phyloP scores from a whole-genome alignment of 495 filamentous ascomycete genomes.

The Ascodesmis nigricans region DNA sequence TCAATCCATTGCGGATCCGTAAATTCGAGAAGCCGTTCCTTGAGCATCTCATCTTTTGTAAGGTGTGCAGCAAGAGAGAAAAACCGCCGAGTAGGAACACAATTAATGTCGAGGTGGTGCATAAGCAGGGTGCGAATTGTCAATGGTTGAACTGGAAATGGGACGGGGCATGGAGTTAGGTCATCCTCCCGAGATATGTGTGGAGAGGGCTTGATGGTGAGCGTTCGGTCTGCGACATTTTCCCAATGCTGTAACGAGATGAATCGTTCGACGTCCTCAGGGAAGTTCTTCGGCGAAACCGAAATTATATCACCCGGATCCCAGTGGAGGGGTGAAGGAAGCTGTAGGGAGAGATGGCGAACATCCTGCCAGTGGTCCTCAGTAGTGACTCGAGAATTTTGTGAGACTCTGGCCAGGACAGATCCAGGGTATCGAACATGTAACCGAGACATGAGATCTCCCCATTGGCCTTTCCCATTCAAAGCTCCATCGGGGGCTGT shows the following conservation, averaged over 20 bases:
- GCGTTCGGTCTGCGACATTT: slow-evolving; percentile 40
- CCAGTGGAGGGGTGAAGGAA: slow-evolving; percentile 28
- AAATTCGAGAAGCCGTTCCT: slow-evolving; percentile 66
- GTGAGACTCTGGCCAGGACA: slow-evolving; percentile 30
- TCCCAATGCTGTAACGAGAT: slow-evolving; percentile 59
- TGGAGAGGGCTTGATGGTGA: slow-evolving; percentile 26
- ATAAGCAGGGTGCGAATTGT: slow-evolving; percentile 58
- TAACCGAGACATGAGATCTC: slow-evolving; percentile 2
- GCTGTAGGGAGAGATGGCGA: slow-evolving; percentile 41
- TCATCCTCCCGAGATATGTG: slow-evolving; percentile 8
- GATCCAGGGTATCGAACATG: slow-evolving; percentile 22
- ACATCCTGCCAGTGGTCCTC: slow-evolving; percentile 81
- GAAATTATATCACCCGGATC: slow-evolving; percentile 52
- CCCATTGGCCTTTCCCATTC: slow-evolving; percentile 12
- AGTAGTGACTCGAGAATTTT: slow-evolving; percentile 57
- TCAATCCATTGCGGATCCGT: slow-evolving; percentile 52
- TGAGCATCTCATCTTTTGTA: slow-evolving; percentile 45
- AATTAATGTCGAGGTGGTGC: slow-evolving; percentile 67
- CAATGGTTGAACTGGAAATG: slow-evolving; percentile 25
- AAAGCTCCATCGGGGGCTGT: slow-evolving; percentile 4
- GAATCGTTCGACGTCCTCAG: slow-evolving; percentile 50
- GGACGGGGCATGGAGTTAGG: slow-evolving; percentile 26
- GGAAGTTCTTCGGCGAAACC: slow-evolving; percentile 71
- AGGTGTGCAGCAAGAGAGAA: slow-evolving; percentile 54
- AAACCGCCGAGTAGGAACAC: slow-evolving; percentile 72